Evolutionary conservation across 768 basidiomycete genomes (phyloP).

Genomic region (Paxillus ammoniavirescens): DNA sequence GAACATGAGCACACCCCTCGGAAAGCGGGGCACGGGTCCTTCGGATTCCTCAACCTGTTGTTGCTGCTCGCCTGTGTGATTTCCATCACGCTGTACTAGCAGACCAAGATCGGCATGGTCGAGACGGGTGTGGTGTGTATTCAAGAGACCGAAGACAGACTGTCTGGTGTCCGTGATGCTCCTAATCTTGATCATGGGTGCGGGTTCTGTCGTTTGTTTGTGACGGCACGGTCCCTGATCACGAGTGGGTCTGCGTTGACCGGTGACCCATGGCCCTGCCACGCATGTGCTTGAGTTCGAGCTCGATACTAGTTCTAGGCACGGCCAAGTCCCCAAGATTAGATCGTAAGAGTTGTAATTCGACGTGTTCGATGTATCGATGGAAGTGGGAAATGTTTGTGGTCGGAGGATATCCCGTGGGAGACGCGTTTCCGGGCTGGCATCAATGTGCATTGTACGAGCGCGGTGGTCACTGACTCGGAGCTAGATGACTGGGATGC

Average conservation of each 20-base stretch:
- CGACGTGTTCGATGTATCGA: no score
- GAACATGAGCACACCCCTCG: slow-evolving; percentile 74
- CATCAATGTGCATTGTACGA: no score
- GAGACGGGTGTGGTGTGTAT: slow-evolving; percentile 61
- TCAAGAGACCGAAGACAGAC: slow-evolving; percentile 79
- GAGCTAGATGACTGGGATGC: no score
- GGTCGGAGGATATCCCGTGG: no score
- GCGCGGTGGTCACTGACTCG: no score
- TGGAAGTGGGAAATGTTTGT: no score
- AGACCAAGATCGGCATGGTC: slow-evolving; percentile 52
- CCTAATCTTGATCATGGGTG: slow-evolving; percentile 68
- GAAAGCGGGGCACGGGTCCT: slow-evolving; percentile 79
- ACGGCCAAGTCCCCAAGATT: no score
- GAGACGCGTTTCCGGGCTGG: no score
- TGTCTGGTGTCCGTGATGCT: slow-evolving; percentile 81
- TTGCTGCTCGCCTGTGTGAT: slow-evolving; percentile 44
- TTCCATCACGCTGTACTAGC: slow-evolving; percentile 29
- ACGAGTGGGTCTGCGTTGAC: background rate
- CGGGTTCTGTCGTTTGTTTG: slow-evolving; percentile 30
- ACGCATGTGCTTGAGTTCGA: no score
- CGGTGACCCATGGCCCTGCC: slow-evolving; percentile 12
- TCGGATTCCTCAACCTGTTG: slow-evolving; percentile 58
- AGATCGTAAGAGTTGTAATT: no score
- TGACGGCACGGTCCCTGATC: slow-evolving; percentile 8
- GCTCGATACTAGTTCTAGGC: no score